A percentile compares a stretch with the other conserved stretches of the same genome.
Conservation (phyloP, 164 flowering plant genomes). For the Macadamia integrifolia region DNA sequence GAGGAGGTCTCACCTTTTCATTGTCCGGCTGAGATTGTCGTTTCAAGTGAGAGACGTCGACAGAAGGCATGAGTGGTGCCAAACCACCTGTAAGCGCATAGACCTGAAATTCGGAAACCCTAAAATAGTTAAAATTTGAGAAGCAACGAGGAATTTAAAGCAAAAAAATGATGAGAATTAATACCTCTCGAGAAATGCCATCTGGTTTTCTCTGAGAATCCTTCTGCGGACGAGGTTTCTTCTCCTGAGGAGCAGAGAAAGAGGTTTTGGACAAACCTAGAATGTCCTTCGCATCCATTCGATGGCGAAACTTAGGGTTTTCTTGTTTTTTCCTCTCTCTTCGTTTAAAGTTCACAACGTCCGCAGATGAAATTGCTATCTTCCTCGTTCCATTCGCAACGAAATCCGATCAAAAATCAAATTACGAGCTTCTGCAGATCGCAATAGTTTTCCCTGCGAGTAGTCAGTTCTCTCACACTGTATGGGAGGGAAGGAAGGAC, state of each 20-base stretch:
- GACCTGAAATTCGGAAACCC: slow-evolving; percentile 39
- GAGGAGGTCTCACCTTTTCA: slow-evolving; percentile 52
- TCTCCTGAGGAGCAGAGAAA: slow-evolving; percentile 49
- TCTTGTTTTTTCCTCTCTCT: too few species aligned
- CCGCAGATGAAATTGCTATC: too few species aligned
- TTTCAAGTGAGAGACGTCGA: slow-evolving; percentile 68
- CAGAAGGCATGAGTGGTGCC: slow-evolving; percentile 86
- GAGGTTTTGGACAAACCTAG: slow-evolving; percentile 72
- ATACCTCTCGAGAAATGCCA: slow-evolving; percentile 97
- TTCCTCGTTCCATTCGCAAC: too few species aligned
- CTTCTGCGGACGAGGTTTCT: slow-evolving; percentile 74
- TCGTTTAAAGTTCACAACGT: too few species aligned
- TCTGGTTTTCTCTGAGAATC: slow-evolving; percentile 95
- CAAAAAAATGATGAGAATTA: not conserved
- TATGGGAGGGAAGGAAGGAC: too few species aligned
- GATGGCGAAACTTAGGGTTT: not conserved
- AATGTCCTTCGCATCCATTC: slow-evolving; percentile 96
- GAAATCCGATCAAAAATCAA: too few species aligned
- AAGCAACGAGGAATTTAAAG: not conserved
- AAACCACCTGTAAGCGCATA: slow-evolving; percentile 95
- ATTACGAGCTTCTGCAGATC: too few species aligned
- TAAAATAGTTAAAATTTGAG: not conserved
- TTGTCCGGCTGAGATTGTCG: slow-evolving; percentile 46
- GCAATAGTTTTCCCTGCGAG: too few species aligned
- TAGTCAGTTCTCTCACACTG: too few species aligned